phyloP scores from a whole-genome alignment of 352 stramenopile genomes.

The Pythium grandisporangium region DNA sequence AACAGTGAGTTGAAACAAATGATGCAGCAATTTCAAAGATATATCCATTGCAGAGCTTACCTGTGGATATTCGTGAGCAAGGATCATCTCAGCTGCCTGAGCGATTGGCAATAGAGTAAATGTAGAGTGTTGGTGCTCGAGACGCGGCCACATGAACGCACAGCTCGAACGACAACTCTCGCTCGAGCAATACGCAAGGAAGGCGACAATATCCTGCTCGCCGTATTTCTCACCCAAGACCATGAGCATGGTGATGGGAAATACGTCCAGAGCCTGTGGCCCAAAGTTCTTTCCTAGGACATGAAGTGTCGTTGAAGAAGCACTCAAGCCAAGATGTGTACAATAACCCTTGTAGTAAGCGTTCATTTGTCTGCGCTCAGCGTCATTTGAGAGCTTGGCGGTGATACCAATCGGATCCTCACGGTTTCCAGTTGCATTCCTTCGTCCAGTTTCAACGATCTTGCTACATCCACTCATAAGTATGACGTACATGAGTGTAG shows the following conservation, averaged over 20 bases:
- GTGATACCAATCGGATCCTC: too few relatives aligned
- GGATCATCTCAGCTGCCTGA: slow-evolving; percentile 31
- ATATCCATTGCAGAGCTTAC: slow-evolving; percentile 13
- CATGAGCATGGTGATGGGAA: slow-evolving; percentile 48
- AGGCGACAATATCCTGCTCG: slow-evolving; percentile 22
- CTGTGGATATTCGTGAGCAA: slow-evolving; percentile 39
- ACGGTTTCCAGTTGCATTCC: background rate
- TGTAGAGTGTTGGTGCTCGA: background rate
- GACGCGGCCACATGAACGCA: slow-evolving; percentile 28
- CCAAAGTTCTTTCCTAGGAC: slow-evolving; percentile 46
- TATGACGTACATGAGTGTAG: slow-evolving; percentile 21
- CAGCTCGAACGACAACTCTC: slow-evolving; percentile 14
- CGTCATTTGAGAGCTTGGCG: slow-evolving; percentile 10
- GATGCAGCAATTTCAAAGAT: too few relatives aligned
- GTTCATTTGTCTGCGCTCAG: slow-evolving; percentile 49
- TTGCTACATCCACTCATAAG: slow-evolving; percentile 24
- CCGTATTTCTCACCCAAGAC: slow-evolving; percentile 22
- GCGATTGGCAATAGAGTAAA: slow-evolving; percentile 15
- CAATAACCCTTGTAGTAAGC: slow-evolving; percentile 59
- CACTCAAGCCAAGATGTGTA: slow-evolving; percentile 17
- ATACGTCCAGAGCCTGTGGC: slow-evolving; percentile 27
- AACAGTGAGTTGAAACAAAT: too few relatives aligned
- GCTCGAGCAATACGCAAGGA: slow-evolving; percentile 19
- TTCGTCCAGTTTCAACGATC: slow-evolving; percentile 16
- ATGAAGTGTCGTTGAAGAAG: slow-evolving; percentile 36